Conservation (phyloP, 371 early-diverging fungal genomes). For the Mortierella sp. region DNA sequence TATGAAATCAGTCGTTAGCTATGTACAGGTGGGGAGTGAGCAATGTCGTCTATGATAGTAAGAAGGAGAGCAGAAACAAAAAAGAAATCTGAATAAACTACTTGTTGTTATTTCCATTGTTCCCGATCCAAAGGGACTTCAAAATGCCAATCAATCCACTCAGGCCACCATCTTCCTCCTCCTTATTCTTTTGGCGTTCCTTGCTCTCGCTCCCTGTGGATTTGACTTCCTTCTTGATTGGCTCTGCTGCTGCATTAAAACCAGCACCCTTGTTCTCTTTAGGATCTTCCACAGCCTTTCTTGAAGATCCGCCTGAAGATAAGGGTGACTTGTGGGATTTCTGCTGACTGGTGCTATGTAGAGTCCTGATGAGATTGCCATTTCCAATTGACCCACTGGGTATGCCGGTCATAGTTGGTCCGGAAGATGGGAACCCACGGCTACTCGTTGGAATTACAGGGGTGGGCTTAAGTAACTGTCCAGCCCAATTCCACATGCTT, state of each 20-base stretch:
- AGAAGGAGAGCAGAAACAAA: background rate
- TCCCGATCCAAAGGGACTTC: slow-evolving; percentile 26
- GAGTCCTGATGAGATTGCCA: slow-evolving; percentile 35
- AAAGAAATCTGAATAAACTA: background rate
- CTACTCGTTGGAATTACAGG: slow-evolving; percentile 18
- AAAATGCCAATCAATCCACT: slow-evolving; percentile 36
- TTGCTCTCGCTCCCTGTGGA: background rate
- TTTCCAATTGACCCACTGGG: slow-evolving; percentile 20
- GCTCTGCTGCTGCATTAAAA: background rate
- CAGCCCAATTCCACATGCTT: slow-evolving; percentile 41
- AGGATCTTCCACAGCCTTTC: background rate
- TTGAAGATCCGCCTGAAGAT: background rate
- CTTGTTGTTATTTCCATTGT: slow-evolving; percentile 6
- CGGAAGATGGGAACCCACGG: slow-evolving; percentile 17
- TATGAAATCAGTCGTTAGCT: background rate
- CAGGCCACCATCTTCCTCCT: slow-evolving; percentile 11
- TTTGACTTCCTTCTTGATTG: background rate
- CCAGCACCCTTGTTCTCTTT: slow-evolving; percentile 3
- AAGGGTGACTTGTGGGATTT: slow-evolving; percentile 7
- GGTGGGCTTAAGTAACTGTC: slow-evolving; percentile 27
- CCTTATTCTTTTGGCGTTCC: background rate
- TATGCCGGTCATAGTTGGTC: slow-evolving; percentile 13
- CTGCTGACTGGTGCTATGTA: slow-evolving; percentile 29
- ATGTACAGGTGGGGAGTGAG: slow-evolving; percentile 14
- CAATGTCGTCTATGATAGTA: slow-evolving; percentile 5